Evolutionary conservation across 2,329 filamentous ascomycete species (phyloP), one percentile per base, ranked within the genome.

Genomic region (Epichloe elymi): DNA sequence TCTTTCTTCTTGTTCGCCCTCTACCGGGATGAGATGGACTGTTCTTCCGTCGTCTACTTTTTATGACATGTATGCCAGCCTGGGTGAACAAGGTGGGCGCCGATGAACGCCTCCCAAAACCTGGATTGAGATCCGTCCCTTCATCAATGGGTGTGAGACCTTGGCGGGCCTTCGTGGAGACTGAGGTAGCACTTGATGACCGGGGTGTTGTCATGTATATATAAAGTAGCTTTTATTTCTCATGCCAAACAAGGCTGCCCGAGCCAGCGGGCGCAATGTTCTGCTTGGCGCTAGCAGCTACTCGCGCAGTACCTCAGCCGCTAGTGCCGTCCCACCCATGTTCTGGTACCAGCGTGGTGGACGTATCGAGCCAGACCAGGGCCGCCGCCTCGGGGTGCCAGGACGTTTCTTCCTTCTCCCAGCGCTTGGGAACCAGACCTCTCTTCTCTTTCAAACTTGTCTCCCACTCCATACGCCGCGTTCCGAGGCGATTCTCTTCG

Each of bases 141-240:
- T 65, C 63, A 63, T 65, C 59, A 66, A 61, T 65, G 63, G 63
- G 64, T 65, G 64, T 63, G 62, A 65, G 65, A 66, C 64, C 61
- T 36, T 62, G 65, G 63, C 64, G 64, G 59, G 61, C 62, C 60
- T 59, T 58, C 57, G 62, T 66, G 65, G 64, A 61, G 62, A 63
- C 63, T 61, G 56, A 60, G 60, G 63, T 63, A 61, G 56, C 61
- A 61, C 61, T 54, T 60, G 54, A 56, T 46, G 58, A 60, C 61
- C 54, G 58, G 64, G 60, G 63, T 56, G 63, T 55, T 43, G 38
- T 17, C 46, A 64, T 54, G 66, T 68, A 65, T 54, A 62, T 59
- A 57, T 56, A 59, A 63, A 61, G 65, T 68, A 49, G 26, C 44
- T 35, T 7, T 12, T 47, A 61, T 57, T 58, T 41, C 33, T 20